phyloP scores from a whole-genome alignment of 2,329 filamentous ascomycete genomes.

The Allantophomopsis lycopodina region DNA sequence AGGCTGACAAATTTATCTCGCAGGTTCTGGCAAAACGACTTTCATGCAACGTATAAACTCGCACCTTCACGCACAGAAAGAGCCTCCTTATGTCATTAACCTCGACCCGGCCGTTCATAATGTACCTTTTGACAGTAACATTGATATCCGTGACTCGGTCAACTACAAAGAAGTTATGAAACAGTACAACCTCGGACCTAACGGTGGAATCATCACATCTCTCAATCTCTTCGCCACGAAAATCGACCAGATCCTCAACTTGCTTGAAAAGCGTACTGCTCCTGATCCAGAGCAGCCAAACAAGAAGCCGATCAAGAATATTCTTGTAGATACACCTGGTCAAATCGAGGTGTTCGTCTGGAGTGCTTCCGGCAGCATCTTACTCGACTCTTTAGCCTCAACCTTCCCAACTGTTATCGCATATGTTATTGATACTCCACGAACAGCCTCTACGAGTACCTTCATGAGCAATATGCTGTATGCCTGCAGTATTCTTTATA shows the following conservation, averaged over 20 bases:
- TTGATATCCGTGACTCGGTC: conserved; percentile 96
- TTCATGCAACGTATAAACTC: conserved; percentile 99
- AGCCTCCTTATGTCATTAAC: conserved; percentile 89
- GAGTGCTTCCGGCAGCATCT: conserved; percentile 88
- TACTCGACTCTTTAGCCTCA: conserved; percentile 83
- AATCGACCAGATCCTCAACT: conserved; percentile 81
- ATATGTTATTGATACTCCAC: conserved; percentile 93
- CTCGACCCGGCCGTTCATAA: conserved; percentile 89
- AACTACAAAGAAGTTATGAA: conserved; percentile 99
- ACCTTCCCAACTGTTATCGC: conserved; percentile 95
- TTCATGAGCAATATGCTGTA: conserved; percentile 99
- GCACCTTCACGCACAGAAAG: conserved; percentile 68
- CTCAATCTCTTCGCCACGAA: conserved; percentile 96
- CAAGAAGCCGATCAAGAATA: conserved; percentile 58
- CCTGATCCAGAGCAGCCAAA: conserved; percentile 46
- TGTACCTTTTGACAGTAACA: conserved; percentile 92
- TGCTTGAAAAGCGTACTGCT: conserved; percentile 78
- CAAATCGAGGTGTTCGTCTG: conserved; percentile 99
- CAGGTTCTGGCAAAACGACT: conserved; percentile 94
- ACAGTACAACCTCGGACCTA: conserved; percentile 94
- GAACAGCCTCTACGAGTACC: conserved; percentile 82
- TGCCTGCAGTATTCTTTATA: conserved; percentile 96
- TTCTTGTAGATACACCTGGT: conserved; percentile 88
- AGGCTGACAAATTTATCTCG: neutral
- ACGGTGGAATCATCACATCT: conserved; percentile 90